Evolutionary conservation across 1,139 yeast genomes (phyloP).

Genomic region (Kodamaea plutei): DNA sequence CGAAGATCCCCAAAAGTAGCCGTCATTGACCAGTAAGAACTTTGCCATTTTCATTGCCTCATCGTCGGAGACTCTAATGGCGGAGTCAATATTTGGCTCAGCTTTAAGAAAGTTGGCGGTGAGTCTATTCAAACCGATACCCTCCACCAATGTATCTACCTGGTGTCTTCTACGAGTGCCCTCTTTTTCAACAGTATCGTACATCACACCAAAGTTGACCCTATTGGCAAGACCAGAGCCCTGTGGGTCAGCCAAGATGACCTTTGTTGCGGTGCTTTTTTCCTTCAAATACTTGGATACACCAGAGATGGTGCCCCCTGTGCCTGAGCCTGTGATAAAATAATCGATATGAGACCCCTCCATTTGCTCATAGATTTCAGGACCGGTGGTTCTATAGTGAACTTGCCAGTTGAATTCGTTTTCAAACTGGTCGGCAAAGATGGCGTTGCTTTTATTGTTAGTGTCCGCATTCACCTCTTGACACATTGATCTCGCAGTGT

Average conservation of each 20-base stretch:
- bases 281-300: conserved; percentile 71
- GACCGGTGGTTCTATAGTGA: conserved; percentile 83
- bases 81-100: conserved; percentile 67
- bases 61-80: conserved; percentile 71
- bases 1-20: conserved; percentile 86
- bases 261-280: conserved; percentile 27
- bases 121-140: conserved; percentile 84
- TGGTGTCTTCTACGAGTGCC: conserved; percentile 95
- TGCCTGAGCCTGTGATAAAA: conserved; percentile 75
- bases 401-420: conserved; percentile 86
- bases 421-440: conserved; percentile 95
- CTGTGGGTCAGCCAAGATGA: conserved; percentile 85
- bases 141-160: conserved; percentile 92
- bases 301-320: conserved; percentile 86
- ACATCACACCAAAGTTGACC: conserved; percentile 89
- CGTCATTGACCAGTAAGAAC: conserved; percentile 75
- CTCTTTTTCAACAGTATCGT: conserved; percentile 80
- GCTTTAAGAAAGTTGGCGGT: conserved; percentile 79
- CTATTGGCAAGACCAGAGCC: conserved; percentile 89
- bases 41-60: conserved; percentile 90
- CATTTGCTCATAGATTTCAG: conserved; percentile 77
- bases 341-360: conserved; percentile 56
- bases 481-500: conserved; percentile 73
- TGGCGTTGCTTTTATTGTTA: conserved; percentile 44
- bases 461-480: conserved; percentile 43